These are phyloP conservation scores for Candolleomyces efflorescens DNA, from an alignment of 768 basidiomycete species.

Conservation along the genomic window DNA sequence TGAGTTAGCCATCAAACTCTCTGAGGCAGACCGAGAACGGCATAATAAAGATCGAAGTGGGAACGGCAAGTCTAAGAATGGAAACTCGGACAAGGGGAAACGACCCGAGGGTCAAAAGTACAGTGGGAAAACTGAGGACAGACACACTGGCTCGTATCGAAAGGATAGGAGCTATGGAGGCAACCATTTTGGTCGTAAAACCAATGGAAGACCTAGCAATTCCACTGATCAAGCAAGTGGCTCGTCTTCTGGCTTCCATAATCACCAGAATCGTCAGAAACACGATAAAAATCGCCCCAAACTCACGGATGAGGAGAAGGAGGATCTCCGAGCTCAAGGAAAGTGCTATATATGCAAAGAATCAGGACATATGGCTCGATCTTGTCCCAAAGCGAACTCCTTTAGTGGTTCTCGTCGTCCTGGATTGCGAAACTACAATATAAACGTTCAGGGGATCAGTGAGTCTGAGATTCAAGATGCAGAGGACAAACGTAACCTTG, in stretches of 20 bases:
- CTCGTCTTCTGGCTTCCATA: too few relatives aligned
- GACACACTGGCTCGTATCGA: background rate
- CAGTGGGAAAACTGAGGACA: too few relatives aligned
- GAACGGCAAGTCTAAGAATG: background rate
- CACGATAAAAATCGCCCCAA: background rate
- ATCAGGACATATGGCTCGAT: conserved; percentile 21
- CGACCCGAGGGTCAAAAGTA: too few relatives aligned
- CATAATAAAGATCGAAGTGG: background rate
- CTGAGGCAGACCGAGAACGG: background rate
- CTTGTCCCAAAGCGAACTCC: conserved; percentile 22
- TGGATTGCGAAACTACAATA: conserved; percentile 8
- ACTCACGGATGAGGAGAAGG: conserved; percentile 10
- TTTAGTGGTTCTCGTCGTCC: conserved; percentile 12
- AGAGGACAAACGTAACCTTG: background rate
- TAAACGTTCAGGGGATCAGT: conserved; percentile 6
- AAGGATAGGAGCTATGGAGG: too few relatives aligned
- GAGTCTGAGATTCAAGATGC: too few relatives aligned
- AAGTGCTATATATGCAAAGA: conserved; percentile 26
- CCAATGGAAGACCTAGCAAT: background rate
- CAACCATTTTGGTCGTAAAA: background rate
- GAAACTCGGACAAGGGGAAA: too few relatives aligned
- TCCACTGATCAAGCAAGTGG: too few relatives aligned
- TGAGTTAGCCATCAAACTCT: conserved; percentile 17
- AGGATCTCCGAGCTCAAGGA: conserved; percentile 13
- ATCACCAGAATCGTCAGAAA: too few relatives aligned